Base-by-base conservation (phyloP, 306 rosid genomes). In the Pyrus bretschneideri region DNA sequence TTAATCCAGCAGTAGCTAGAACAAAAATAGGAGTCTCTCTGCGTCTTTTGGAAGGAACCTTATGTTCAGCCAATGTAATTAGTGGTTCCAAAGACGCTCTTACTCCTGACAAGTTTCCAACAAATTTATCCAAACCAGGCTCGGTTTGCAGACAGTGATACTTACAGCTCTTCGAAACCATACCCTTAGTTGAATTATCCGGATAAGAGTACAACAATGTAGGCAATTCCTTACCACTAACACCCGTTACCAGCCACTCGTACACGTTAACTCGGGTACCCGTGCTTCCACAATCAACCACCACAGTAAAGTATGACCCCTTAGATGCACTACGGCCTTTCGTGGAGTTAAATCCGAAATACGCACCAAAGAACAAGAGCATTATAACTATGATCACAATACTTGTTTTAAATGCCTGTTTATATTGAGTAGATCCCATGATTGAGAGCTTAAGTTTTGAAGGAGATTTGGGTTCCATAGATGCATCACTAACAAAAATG, bases 71-170 rank as follows among this genome's bases (percentile, higher is more conserved):
- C 93, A 93, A 88, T 17, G 60, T 35, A 80, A 93, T 80, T 85
- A 93, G 81, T 66, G 98, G 96, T 78, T 89, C 88, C 84, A 91
- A 84, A 57, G 93, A 87, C 13, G 67, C 71, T 69, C 84, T 91
- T 49, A 89, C 85, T 1, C 93, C 96, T 8, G 84, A 81, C 3
- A 84, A 85, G 84, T 91, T 91, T 67, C 87, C 88, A 21, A 88
- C 89, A 78, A 82, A 81, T 78, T 88, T 89, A 67, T 93, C 96
- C 72, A 93, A 85, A 42, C 96, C 93, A 0, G 96, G 97, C 75
- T 89, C 88, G 5, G 98, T 93, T 87, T 93, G 98, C 89, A 93
- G 85, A 67, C 92, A 91, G 77, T 91, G 98, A 70, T 93, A 91
- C 70, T 82, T 80, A 71, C 97, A 91, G 71, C 42, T 76, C 80